A percentile compares a stretch with the other conserved stretches of the same genome.
phyloP scores from a whole-genome alignment of 108 stramenopile genomes.

The Aurantiochytrium sp. region DNA sequence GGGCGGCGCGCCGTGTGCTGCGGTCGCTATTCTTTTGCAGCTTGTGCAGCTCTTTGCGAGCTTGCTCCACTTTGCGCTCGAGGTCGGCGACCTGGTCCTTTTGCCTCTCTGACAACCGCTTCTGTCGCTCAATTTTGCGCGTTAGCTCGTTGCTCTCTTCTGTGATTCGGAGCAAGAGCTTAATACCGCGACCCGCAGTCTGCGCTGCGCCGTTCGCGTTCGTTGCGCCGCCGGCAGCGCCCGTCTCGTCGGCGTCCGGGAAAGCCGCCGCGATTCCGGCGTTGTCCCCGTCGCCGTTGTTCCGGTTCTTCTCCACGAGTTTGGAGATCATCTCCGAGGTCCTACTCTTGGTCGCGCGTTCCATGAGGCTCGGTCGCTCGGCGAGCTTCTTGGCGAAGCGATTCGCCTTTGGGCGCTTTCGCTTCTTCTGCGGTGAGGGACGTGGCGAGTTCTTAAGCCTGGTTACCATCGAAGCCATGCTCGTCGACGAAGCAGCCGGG shows the following conservation, averaged over 20 bases:
- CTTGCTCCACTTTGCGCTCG: not conserved
- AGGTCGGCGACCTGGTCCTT: not conserved
- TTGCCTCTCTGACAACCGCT: not conserved
- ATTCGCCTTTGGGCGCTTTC: not conserved
- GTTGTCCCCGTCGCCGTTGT: no score
- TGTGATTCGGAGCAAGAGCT: not conserved
- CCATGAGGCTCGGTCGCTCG: not conserved
- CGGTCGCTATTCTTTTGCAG: not conserved
- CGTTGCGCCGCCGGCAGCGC: not conserved
- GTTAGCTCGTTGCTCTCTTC: conserved; percentile 22
- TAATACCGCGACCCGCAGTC: not conserved
- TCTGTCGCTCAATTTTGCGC: conserved; percentile 9
- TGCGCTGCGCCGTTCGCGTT: not conserved
- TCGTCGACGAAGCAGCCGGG: no score
- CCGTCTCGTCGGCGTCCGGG: no score
- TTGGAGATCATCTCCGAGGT: conserved; percentile 14
- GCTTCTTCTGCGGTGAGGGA: no score
- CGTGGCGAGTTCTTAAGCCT: no score
- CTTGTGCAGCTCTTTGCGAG: not conserved
- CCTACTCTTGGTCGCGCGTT: not conserved
- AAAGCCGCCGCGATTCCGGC: no score
- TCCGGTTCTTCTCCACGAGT: not conserved
- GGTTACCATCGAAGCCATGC: no score
- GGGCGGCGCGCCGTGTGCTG: not conserved
- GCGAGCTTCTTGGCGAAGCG: not conserved